These are phyloP conservation scores for Cryptosporidium ubiquitum DNA, from an alignment of 169 alveolate species.

Conservation along the genomic window DNA sequence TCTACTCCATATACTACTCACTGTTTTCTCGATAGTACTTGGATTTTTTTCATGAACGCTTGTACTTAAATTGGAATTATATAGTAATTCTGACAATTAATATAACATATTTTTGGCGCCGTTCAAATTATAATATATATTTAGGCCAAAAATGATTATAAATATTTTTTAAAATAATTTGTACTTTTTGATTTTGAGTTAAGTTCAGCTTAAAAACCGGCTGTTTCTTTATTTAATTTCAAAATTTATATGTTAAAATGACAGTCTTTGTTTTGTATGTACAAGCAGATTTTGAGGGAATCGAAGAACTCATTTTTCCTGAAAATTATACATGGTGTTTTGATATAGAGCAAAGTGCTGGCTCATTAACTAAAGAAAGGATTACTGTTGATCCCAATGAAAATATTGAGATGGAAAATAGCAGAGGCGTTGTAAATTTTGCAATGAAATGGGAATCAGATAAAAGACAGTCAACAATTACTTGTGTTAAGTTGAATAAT, in stretches of 20 bases:
- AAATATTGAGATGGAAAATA: slow-evolving; percentile 56
- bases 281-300: slow-evolving; percentile 68
- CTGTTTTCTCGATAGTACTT: neutral
- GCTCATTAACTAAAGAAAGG: slow-evolving; percentile 37
- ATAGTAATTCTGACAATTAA: neutral
- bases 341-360: slow-evolving; percentile 70
- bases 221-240: no score
- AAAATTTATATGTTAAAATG: slow-evolving; percentile 2
- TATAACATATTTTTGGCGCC: neutral
- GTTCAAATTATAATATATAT: no score
- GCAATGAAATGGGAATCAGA: slow-evolving; percentile 74
- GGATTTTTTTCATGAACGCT: neutral
- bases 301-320: slow-evolving; percentile 64
- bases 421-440: slow-evolving; percentile 61
- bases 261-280: slow-evolving; percentile 60
- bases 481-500: slow-evolving; percentile 22
- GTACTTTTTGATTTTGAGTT: neutral
- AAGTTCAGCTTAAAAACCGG: neutral
- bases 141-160: no score
- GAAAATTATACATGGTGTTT: slow-evolving; percentile 68
- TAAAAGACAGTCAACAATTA: slow-evolving; percentile 58
- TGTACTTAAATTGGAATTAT: neutral
- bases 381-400: slow-evolving; percentile 72
- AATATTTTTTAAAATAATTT: no score
- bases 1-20: neutral